phyloP scores from a whole-genome alignment of 768 basidiomycete genomes.

The Pisolithus orientalis region DNA sequence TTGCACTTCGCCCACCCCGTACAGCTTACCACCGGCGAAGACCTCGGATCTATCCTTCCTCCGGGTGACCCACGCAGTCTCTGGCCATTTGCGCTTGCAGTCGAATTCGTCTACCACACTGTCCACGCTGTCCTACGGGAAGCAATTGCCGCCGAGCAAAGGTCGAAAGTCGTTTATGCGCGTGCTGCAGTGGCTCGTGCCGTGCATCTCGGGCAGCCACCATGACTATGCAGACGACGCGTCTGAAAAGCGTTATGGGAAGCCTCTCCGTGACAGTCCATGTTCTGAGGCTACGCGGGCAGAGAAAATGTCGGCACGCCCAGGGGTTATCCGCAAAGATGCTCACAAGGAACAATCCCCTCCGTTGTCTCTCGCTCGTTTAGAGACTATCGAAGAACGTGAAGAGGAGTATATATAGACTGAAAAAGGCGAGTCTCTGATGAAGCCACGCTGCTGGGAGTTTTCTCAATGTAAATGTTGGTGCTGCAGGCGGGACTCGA shows the following conservation, averaged over 20 bases:
- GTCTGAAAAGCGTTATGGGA: background rate
- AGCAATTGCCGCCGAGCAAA: background rate
- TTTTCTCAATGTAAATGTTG: no score
- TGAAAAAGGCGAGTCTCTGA: background rate
- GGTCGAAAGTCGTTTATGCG: background rate
- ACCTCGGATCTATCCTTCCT: background rate
- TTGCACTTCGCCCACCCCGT: slow-evolving; percentile 1
- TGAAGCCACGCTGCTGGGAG: no score
- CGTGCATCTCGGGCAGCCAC: background rate
- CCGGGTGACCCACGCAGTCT: background rate
- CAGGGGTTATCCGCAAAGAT: background rate
- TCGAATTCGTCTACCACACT: background rate
- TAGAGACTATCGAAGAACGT: background rate
- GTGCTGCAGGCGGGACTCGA: background rate
- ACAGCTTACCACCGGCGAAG: background rate
- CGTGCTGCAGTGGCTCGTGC: background rate
- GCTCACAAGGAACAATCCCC: background rate
- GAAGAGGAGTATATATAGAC: background rate
- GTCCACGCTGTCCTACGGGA: background rate
- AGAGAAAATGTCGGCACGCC: background rate
- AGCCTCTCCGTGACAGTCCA: background rate
- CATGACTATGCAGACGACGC: background rate
- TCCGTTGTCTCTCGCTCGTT: background rate
- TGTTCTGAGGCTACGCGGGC: background rate
- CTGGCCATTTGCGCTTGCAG: background rate